Conservation (phyloP, 768 basidiomycete genomes). For the Thelephora aurantiotincta region DNA sequence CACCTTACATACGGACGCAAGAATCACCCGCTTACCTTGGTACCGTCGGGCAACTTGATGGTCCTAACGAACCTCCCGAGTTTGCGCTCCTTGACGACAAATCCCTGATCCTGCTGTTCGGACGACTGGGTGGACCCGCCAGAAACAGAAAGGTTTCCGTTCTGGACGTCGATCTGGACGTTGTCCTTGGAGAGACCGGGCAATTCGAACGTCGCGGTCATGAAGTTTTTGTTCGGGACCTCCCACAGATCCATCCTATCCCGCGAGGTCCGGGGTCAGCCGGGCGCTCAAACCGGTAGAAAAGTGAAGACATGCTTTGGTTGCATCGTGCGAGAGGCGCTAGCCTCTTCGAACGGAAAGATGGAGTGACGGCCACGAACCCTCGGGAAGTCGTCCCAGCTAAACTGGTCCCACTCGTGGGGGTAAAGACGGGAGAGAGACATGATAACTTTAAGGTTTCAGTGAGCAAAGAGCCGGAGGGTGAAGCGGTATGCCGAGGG, state of each 20-base stretch:
- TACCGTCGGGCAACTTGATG: neutral
- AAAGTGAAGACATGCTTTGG: too few relatives aligned
- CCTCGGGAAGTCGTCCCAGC: too few relatives aligned
- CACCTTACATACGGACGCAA: neutral
- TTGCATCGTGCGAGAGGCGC: too few relatives aligned
- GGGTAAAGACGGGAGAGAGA: too few relatives aligned
- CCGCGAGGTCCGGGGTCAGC: too few relatives aligned
- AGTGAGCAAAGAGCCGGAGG: too few relatives aligned
- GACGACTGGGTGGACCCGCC: neutral
- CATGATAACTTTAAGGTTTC: too few relatives aligned
- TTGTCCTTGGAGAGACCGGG: constrained; percentile 12
- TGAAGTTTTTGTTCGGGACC: constrained; percentile 6
- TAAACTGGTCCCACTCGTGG: too few relatives aligned
- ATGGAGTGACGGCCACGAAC: too few relatives aligned
- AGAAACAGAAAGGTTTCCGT: constrained; percentile 2
- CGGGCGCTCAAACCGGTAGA: neutral
- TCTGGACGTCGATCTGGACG: constrained; percentile 4
- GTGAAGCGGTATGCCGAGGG: too few relatives aligned
- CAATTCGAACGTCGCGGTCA: constrained; percentile 16
- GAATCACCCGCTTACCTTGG: neutral
- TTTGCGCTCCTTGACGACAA: neutral
- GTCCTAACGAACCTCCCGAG: neutral
- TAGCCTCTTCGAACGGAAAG: too few relatives aligned
- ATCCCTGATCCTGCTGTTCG: constrained; percentile 2
- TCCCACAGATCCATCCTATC: constrained; percentile 8